A percentile compares a stretch with the other conserved stretches of the same genome.
These are phyloP conservation scores for Astrothelium macrocarpum DNA, from an alignment of 495 filamentous ascomycete genomes.

Conservation along the genomic window DNA sequence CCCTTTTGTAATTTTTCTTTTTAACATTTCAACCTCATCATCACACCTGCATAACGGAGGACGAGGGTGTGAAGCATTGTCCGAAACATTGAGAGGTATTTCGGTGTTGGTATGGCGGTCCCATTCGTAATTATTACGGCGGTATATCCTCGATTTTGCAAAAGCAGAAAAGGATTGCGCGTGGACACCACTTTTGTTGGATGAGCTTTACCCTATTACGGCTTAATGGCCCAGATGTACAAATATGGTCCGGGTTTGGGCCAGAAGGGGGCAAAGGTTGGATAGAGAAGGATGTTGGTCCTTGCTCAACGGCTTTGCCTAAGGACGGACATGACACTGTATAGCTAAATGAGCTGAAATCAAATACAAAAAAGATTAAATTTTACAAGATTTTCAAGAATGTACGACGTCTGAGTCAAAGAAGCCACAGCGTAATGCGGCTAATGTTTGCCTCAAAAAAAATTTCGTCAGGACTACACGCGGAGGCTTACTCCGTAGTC, in stretches of 20 bases:
- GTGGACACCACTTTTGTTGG: background rate
- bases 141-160: background rate
- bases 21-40: background rate
- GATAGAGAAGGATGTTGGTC: background rate
- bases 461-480: no score
- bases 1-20: background rate
- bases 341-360: background rate
- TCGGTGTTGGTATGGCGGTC: background rate
- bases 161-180: background rate
- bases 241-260: background rate
- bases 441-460: no score
- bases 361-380: background rate
- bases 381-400: background rate
- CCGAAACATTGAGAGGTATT: background rate
- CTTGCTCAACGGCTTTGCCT: background rate
- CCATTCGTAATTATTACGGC: background rate
- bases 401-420: no score
- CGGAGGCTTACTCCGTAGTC: no score
- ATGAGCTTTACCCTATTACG: background rate
- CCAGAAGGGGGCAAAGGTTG: background rate
- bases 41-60: background rate
- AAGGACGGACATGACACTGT: background rate
- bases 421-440: no score
- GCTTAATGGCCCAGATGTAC: background rate
- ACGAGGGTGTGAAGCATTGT: background rate